Evolutionary conservation across 2,329 filamentous ascomycete genomes (phyloP).

Genomic region (Emergomyces africanus): DNA sequence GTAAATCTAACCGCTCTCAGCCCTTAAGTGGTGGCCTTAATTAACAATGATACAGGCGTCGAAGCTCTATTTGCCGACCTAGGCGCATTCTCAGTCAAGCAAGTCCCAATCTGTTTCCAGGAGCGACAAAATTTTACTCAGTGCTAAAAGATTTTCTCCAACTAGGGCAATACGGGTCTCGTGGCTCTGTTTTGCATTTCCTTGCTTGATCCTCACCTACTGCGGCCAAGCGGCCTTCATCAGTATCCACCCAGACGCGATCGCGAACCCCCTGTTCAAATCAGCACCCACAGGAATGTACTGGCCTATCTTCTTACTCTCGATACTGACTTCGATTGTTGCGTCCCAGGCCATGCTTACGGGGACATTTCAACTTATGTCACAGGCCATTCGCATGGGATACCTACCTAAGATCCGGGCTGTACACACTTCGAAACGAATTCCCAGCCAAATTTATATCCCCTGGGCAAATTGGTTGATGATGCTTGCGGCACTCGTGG

Average conservation of each 20-base stretch:
- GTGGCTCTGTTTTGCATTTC: slow-evolving; percentile 57
- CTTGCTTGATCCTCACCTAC: slow-evolving; percentile 49
- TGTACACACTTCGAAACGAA: slow-evolving; percentile 55
- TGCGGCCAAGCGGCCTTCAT: slow-evolving; percentile 66
- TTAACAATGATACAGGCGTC: slow-evolving; percentile 37
- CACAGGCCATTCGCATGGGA: slow-evolving; percentile 57
- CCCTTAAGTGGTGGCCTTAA: background rate
- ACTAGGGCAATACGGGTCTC: slow-evolving; percentile 54
- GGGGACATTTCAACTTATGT: slow-evolving; percentile 56
- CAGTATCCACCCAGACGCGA: slow-evolving; percentile 45
- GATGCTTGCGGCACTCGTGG: slow-evolving; percentile 61
- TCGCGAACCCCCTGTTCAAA: slow-evolving; percentile 62
- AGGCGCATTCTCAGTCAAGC: slow-evolving; percentile 46
- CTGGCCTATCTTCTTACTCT: slow-evolving; percentile 55
- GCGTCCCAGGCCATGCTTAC: slow-evolving; percentile 72
- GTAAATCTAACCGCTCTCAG: slow-evolving; percentile 1
- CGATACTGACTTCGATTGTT: slow-evolving; percentile 58
- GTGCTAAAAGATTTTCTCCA: slow-evolving; percentile 3
- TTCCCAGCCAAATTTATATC: slow-evolving; percentile 66
- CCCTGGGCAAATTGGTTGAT: slow-evolving; percentile 65
- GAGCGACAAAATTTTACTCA: slow-evolving; percentile 28
- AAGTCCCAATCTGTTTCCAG: slow-evolving; percentile 3
- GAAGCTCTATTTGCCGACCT: slow-evolving; percentile 69
- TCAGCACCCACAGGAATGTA: slow-evolving; percentile 54
- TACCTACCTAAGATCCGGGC: slow-evolving; percentile 69